Conservation (phyloP, 805 yeast genomes). For the Cyberlindnera xylosilytica region DNA sequence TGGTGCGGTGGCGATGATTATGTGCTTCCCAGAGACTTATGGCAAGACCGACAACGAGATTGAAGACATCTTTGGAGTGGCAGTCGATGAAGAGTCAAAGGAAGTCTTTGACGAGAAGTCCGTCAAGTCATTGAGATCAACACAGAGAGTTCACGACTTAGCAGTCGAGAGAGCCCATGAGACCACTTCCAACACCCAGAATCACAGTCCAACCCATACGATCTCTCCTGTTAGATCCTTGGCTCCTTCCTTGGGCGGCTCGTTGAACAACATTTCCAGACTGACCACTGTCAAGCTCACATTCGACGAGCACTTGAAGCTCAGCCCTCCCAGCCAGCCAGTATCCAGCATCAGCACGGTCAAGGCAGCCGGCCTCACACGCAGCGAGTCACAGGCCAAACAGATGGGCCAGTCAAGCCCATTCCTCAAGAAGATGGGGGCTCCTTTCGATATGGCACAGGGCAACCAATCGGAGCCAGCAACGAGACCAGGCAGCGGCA, state of each 20-base stretch:
- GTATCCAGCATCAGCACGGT: neutral
- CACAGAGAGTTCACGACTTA: no score
- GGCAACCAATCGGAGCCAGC: no score
- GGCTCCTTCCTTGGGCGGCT: neutral
- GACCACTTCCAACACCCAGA: no score
- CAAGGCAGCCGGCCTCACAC: no score
- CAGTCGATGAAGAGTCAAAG: conserved; percentile 1
- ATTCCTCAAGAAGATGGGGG: conserved; percentile 14
- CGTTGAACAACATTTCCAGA: conserved; percentile 1
- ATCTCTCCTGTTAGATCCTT: neutral
- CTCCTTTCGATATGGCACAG: conserved; percentile 21
- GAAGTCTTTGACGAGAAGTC: neutral
- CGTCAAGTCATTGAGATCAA: no score
- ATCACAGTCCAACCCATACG: no score
- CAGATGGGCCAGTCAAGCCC: conserved; percentile 10
- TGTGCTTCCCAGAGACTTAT: conserved; percentile 45
- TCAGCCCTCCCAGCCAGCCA: conserved; percentile 4
- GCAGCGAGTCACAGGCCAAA: no score
- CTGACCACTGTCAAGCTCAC: conserved; percentile 3
- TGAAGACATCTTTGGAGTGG: conserved; percentile 21
- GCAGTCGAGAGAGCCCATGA: no score
- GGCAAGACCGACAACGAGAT: conserved; percentile 28
- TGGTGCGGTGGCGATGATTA: conserved; percentile 30
- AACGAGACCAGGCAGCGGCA: no score
- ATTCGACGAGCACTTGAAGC: conserved; percentile 2